Percentiles rank a stretch among this genome's conserved stretches.
These are phyloP conservation scores for Epithemia pelagica DNA, from an alignment of 108 stramenopile genomes.

Conservation along the genomic window DNA sequence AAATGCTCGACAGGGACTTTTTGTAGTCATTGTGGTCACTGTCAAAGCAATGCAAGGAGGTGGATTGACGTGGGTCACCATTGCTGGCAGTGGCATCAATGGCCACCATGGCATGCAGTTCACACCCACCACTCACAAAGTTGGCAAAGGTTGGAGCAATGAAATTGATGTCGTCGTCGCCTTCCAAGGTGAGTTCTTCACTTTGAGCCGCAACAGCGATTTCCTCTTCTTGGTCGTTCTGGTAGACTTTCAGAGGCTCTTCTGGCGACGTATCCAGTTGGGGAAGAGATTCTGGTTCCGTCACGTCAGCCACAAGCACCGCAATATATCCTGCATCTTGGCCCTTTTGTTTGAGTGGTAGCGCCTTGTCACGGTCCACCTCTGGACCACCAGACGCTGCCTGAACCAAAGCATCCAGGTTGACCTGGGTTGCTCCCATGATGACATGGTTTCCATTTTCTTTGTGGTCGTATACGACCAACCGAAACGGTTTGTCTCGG, in stretches of 20 bases:
- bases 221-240: conserved; percentile 1
- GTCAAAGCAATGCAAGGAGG: conserved; percentile 36
- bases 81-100: conserved; percentile 75
- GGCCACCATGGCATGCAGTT: conserved; percentile 42
- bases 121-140: conserved; percentile 32
- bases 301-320: conserved; percentile 3
- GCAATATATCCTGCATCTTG: background rate
- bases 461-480: conserved; percentile 33
- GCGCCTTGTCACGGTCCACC: background rate
- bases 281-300: background rate
- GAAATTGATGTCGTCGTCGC: background rate
- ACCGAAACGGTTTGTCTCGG: conserved; percentile 7
- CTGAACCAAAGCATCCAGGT: background rate
- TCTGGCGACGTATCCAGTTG: background rate
- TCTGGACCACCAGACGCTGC: background rate
- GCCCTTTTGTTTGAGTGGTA: conserved; percentile 3
- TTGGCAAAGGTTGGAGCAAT: conserved; percentile 35
- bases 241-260: no score
- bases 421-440: conserved; percentile 37
- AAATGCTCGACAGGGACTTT: conserved; percentile 29
- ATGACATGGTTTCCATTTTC: conserved; percentile 34
- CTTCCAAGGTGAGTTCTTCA: background rate
- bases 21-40: conserved; percentile 41
- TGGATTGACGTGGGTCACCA: conserved; percentile 43
- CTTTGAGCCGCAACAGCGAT: conserved; percentile 8